Conservation (phyloP, 2,329 filamentous ascomycete species). For the Epichloe gansuensis region DNA sequence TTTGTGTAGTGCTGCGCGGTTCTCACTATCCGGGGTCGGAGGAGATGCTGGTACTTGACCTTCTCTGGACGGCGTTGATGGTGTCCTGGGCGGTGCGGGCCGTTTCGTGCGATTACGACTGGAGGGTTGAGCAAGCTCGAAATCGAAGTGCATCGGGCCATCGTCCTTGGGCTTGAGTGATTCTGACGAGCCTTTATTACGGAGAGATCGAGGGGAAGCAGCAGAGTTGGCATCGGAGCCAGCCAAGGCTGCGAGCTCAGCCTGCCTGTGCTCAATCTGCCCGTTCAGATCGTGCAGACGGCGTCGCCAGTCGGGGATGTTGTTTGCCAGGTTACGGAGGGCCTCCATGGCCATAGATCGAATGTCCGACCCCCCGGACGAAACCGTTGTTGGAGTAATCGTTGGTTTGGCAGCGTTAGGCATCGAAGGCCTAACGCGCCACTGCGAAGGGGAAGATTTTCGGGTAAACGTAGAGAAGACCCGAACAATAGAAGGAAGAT, state of each 20-base stretch:
- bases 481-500: neutral
- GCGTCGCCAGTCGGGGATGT: conserved; percentile 47
- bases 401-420: conserved; percentile 17
- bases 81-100: conserved; percentile 4
- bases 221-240: conserved; percentile 13
- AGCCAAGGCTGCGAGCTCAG: conserved; percentile 40
- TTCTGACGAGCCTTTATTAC: conserved; percentile 40
- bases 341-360: conserved; percentile 39
- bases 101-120: conserved; percentile 1
- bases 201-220: conserved; percentile 27
- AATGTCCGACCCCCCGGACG: conserved; percentile 14
- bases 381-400: conserved; percentile 16
- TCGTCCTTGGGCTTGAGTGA: conserved; percentile 39
- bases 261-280: conserved; percentile 49
- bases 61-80: conserved; percentile 11
- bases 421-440: conserved; percentile 19
- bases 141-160: conserved; percentile 14
- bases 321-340: conserved; percentile 38
- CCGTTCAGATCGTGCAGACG: conserved; percentile 46
- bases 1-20: conserved; percentile 14
- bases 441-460: neutral
- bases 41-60: conserved; percentile 16
- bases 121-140: neutral
- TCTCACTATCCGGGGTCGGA: conserved; percentile 9
- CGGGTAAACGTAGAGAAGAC: neutral